phyloP scores from a whole-genome alignment of 257 asterid genomes.

The Mentha longifolia region DNA sequence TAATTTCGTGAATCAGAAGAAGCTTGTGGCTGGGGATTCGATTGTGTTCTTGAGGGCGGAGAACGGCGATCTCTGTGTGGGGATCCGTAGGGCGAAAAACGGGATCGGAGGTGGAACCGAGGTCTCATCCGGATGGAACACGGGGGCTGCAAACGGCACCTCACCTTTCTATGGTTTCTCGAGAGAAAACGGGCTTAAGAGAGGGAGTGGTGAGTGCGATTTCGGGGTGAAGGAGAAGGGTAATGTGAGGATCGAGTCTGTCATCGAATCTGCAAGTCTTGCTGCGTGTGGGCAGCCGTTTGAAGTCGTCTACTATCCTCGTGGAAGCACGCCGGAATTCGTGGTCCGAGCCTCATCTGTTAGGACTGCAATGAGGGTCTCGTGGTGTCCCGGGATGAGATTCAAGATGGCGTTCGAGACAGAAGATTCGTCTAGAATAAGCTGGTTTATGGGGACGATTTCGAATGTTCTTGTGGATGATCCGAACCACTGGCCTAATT shows the following conservation, averaged over 20 bases:
- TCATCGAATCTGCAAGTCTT: constrained; percentile 56
- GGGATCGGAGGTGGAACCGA: constrained; percentile 56
- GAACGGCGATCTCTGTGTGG: constrained; percentile 59
- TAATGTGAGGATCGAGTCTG: constrained; percentile 50
- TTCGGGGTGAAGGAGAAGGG: constrained; percentile 42
- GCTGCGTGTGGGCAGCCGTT: constrained; percentile 59
- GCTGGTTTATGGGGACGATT: constrained; percentile 78
- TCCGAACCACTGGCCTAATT: constrained; percentile 72
- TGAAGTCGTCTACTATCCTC: constrained; percentile 70
- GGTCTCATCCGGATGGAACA: constrained; percentile 33
- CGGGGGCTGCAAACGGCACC: constrained; percentile 5
- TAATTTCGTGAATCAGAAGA: constrained; percentile 70
- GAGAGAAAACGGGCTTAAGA: constrained; percentile 10
- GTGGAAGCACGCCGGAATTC: constrained; percentile 74
- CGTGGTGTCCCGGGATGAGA: constrained; percentile 74
- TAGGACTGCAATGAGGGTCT: constrained; percentile 62
- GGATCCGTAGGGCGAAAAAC: constrained; percentile 56
- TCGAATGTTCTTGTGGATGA: constrained; percentile 61
- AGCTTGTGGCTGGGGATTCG: constrained; percentile 80
- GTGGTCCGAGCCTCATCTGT: constrained; percentile 65
- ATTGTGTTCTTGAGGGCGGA: constrained; percentile 67
- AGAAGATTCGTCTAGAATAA: constrained; percentile 66
- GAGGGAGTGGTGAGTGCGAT: constrained; percentile 15
- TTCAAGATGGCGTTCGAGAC: constrained; percentile 88
- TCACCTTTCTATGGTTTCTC: constrained; percentile 11